These are phyloP conservation scores for Fusarium verrucosum DNA, from an alignment of 2,329 filamentous ascomycete species.

Conservation along the genomic window DNA sequence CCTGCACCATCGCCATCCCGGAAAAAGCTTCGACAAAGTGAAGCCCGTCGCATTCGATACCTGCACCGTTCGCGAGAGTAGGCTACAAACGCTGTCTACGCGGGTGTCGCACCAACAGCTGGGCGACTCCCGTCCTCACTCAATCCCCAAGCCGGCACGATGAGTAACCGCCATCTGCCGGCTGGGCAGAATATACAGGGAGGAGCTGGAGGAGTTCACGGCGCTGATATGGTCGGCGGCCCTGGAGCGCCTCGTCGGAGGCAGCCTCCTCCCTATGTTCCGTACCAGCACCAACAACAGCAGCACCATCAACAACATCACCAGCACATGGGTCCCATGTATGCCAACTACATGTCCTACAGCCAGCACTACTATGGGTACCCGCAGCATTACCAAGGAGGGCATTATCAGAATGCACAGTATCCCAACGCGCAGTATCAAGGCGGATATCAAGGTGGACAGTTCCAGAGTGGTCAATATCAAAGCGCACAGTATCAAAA, in stretches of 20 bases:
- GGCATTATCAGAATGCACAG: constrained; percentile 44
- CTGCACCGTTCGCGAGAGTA: constrained; percentile 25
- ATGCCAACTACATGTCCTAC: constrained; percentile 63
- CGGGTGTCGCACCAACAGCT: constrained; percentile 48
- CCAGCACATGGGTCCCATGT: constrained; percentile 59
- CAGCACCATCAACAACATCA: constrained; percentile 48
- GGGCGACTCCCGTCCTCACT: constrained; percentile 48
- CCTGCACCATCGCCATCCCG: constrained; percentile 12
- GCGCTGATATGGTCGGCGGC: constrained; percentile 49
- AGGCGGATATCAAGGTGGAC: constrained; percentile 43
- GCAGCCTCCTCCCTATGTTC: constrained; percentile 51
- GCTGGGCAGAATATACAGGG: constrained; percentile 73
- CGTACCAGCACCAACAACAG: constrained; percentile 45
- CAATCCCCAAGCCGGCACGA: constrained; percentile 73
- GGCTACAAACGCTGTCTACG: constrained; percentile 35
- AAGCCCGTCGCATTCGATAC: constrained; percentile 27
- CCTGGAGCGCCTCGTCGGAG: constrained; percentile 53
- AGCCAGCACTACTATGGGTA: constrained; percentile 61
- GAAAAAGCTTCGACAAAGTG: constrained; percentile 37
- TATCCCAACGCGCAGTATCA: constrained; percentile 41
- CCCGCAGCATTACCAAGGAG: constrained; percentile 61
- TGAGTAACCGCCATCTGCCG: constrained; percentile 80
- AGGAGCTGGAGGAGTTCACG: constrained; percentile 48
- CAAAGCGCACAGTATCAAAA: constrained; percentile 40
- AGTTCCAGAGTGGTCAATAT: constrained; percentile 55